phyloP scores from a whole-genome alignment of 768 basidiomycete species.

The Naematelia encephala region DNA sequence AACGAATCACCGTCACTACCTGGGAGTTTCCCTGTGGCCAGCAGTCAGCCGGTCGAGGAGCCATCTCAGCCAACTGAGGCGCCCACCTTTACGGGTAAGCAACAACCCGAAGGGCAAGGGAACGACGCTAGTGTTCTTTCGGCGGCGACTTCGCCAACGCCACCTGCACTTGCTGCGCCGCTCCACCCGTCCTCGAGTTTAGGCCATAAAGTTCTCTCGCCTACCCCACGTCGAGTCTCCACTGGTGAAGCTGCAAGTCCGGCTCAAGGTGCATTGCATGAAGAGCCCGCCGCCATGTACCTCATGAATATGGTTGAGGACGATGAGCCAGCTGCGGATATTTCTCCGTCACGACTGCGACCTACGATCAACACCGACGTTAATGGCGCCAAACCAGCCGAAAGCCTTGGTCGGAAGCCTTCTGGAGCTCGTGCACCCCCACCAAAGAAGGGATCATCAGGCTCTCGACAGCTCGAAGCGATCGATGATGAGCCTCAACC shows the following conservation, averaged over 20 bases:
- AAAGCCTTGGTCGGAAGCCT: slow-evolving; percentile 44
- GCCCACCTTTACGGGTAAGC: no score
- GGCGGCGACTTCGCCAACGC: slow-evolving; percentile 8
- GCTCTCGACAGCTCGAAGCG: slow-evolving; percentile 40
- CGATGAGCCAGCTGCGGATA: slow-evolving; percentile 11
- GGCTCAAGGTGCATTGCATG: slow-evolving; percentile 18
- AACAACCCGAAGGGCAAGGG: no score
- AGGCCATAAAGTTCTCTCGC: slow-evolving; percentile 22
- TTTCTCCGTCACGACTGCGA: not conserved
- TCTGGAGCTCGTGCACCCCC: slow-evolving; percentile 49
- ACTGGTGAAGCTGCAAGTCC: slow-evolving; percentile 17
- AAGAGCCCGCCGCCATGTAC: slow-evolving; percentile 45
- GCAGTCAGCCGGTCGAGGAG: not conserved
- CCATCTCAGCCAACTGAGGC: not conserved
- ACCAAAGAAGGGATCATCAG: slow-evolving; percentile 43
- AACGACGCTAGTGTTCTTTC: no score
- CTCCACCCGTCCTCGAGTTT: not conserved
- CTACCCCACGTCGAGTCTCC: slow-evolving; percentile 34
- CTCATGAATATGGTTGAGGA: slow-evolving; percentile 43
- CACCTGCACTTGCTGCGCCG: not conserved
- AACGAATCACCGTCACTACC: not conserved
- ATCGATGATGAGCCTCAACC: slow-evolving; percentile 24
- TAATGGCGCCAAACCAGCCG: slow-evolving; percentile 7
- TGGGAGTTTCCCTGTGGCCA: not conserved
- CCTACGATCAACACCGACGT: slow-evolving; percentile 29